Evolutionary conservation across 257 asterid genomes (phyloP).

Genomic region (Eucommia ulmoides): DNA sequence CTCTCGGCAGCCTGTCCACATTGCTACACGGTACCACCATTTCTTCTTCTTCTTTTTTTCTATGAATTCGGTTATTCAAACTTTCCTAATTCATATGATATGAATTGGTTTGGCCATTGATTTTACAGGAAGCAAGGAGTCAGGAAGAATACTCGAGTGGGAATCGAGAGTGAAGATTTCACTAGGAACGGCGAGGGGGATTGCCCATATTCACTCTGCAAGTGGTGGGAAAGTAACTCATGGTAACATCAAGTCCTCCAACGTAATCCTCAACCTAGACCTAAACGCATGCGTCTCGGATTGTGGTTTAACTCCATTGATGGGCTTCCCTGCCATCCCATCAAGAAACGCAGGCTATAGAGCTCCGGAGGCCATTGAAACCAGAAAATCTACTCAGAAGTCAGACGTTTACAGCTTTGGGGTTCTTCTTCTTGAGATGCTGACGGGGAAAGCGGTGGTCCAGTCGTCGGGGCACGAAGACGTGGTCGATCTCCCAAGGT

Average conservation of each 20-base stretch:
- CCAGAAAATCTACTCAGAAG: slow-evolving; percentile 36
- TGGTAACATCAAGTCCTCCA: slow-evolving; percentile 66
- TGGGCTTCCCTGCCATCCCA: slow-evolving; percentile 30
- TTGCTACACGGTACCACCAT: slow-evolving; percentile 38
- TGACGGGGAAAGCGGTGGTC: slow-evolving; percentile 53
- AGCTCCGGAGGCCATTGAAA: slow-evolving; percentile 46
- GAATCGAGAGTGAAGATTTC: slow-evolving; percentile 43
- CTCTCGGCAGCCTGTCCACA: slow-evolving; percentile 49
- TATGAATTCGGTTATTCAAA: no score
- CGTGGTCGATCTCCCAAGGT: slow-evolving; percentile 41
- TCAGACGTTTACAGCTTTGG: slow-evolving; percentile 65
- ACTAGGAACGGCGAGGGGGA: slow-evolving; percentile 60
- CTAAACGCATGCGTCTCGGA: slow-evolving; percentile 35
- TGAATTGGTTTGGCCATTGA: no score
- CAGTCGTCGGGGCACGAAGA: slow-evolving; percentile 40
- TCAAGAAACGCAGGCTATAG: slow-evolving; percentile 38
- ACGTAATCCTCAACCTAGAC: slow-evolving; percentile 36
- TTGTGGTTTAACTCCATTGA: slow-evolving; percentile 37
- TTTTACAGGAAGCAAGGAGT: slow-evolving; percentile 33
- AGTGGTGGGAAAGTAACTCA: slow-evolving; percentile 29
- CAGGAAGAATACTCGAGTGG: slow-evolving; percentile 47
- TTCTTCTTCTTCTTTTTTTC: slow-evolving; percentile 3
- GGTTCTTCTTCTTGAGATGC: slow-evolving; percentile 55
- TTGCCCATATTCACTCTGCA: slow-evolving; percentile 47
- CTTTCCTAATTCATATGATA: no score